These are phyloP conservation scores for Cardamine occulta DNA, from an alignment of 345 rosid genomes.

Conservation along the genomic window DNA sequence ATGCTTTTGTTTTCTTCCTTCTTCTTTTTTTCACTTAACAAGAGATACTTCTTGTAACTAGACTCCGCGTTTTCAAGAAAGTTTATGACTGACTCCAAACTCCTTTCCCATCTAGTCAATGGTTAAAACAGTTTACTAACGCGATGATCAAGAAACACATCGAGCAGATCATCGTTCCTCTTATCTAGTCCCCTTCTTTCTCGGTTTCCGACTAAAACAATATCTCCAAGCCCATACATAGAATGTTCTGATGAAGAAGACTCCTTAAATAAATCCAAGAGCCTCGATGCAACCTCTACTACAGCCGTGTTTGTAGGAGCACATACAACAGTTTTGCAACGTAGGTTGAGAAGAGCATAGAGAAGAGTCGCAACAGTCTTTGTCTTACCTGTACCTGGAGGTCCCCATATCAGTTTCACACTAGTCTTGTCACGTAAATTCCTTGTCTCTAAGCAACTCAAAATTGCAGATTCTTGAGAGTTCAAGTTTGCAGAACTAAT, in stretches of 20 bases:
- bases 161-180: constrained; percentile 24
- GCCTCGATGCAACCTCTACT: constrained; percentile 41
- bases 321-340: constrained; percentile 50
- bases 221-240: constrained; percentile 42
- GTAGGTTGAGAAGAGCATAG: constrained; percentile 38
- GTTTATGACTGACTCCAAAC: constrained; percentile 34
- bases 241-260: constrained; percentile 19
- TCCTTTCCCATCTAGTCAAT: constrained; percentile 35
- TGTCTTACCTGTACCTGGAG: constrained; percentile 63
- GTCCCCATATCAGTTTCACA: constrained; percentile 56
- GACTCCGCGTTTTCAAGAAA: constrained; percentile 29
- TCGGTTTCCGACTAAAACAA: constrained; percentile 47
- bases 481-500: constrained; percentile 46
- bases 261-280: constrained; percentile 23
- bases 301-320: constrained; percentile 56
- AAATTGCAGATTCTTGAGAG: constrained; percentile 45
- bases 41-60: constrained; percentile 18
- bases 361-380: constrained; percentile 46
- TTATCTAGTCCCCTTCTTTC: constrained; percentile 37
- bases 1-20: neutral
- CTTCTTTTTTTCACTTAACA: neutral
- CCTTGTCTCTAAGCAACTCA: constrained; percentile 18
- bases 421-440: neutral
- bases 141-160: constrained; percentile 52
- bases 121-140: constrained; percentile 22